Percentiles rank a stretch among this genome's conserved stretches.
Conservation (phyloP, 148 eudicot genomes). For the Hydrangea macrophylla region DNA sequence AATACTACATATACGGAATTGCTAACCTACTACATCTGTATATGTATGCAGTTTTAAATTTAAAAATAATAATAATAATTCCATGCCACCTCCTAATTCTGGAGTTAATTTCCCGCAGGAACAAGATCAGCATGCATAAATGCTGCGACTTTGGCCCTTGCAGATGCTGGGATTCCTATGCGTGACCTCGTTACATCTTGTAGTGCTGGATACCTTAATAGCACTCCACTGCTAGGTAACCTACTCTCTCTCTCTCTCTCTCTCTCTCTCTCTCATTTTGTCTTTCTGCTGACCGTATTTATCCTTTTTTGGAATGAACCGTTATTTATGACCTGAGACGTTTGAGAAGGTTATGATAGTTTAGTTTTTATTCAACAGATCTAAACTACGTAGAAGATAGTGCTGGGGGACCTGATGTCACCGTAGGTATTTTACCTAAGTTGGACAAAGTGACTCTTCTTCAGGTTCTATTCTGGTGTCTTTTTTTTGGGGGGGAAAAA, state of each 20-base stretch:
- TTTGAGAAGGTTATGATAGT: background rate
- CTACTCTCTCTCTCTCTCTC: too few species aligned
- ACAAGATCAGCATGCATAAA: constrained; percentile 98
- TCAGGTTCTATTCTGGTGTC: constrained; percentile 49
- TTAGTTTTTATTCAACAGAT: constrained; percentile 39
- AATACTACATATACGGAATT: too few species aligned
- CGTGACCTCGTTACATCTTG: constrained; percentile 91
- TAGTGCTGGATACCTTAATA: constrained; percentile 86
- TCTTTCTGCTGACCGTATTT: background rate
- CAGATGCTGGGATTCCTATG: constrained; percentile 99
- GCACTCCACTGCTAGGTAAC: constrained; percentile 82
- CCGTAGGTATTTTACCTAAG: constrained; percentile 86
- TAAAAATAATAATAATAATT: background rate
- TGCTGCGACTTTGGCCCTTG: constrained; percentile 96
- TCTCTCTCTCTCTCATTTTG: too few species aligned
- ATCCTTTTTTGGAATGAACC: background rate
- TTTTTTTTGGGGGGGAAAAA: background rate
- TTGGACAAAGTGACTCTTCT: constrained; percentile 88
- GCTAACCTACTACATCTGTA: too few species aligned
- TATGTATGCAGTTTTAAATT: too few species aligned
- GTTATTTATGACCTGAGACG: background rate
- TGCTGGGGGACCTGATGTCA: constrained; percentile 98
- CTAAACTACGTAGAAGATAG: constrained; percentile 90
- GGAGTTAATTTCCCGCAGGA: constrained; percentile 38
- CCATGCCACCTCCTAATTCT: background rate